Percentiles rank a stretch among this genome's conserved stretches.
Evolutionary conservation across 164 flowering plant genomes (phyloP).

Genomic region (Sedum album): DNA sequence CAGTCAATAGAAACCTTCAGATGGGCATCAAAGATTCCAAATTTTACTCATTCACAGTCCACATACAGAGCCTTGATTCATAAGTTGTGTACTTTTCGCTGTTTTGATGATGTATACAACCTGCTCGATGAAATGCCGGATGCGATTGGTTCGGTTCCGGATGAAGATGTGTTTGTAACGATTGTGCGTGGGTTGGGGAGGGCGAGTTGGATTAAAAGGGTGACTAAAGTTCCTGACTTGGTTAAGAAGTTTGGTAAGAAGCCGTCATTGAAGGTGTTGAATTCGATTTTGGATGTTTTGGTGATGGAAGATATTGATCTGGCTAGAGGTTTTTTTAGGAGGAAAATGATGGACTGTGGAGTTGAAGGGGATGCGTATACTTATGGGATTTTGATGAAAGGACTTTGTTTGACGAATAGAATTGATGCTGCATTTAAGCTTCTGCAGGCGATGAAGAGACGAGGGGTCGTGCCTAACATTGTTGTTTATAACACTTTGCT

Average conservation of each 20-base stretch:
- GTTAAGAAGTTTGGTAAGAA: conserved; percentile 25
- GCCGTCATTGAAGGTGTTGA: conserved; percentile 62
- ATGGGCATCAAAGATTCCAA: conserved; percentile 69
- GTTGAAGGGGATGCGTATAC: conserved; percentile 70
- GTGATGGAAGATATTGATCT: conserved; percentile 81
- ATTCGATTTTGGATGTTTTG: conserved; percentile 72
- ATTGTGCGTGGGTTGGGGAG: conserved; percentile 62
- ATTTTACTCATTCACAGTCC: conserved; percentile 53
- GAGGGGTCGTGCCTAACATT: conserved; percentile 37
- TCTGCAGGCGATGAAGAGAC: conserved; percentile 50
- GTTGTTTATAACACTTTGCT: conserved; percentile 78
- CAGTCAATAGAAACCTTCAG: conserved; percentile 64
- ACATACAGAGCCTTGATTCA: conserved; percentile 70
- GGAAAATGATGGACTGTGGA: conserved; percentile 66
- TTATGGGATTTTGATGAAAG: conserved; percentile 83
- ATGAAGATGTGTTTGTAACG: conserved; percentile 62
- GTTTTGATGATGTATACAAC: conserved; percentile 39
- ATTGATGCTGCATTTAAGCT: conserved; percentile 78
- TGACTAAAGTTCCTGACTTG: conserved; percentile 44
- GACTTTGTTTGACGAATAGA: conserved; percentile 76
- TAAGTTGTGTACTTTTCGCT: conserved; percentile 62
- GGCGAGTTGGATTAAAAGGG: conserved; percentile 39
- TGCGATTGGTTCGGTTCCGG: conserved; percentile 51
- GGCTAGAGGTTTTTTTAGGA: conserved; percentile 73
- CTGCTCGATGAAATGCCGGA: conserved; percentile 82